These are phyloP conservation scores for Rhynchospora breviuscula DNA, from an alignment of 176 grass and related monocot species.

Conservation along the genomic window DNA sequence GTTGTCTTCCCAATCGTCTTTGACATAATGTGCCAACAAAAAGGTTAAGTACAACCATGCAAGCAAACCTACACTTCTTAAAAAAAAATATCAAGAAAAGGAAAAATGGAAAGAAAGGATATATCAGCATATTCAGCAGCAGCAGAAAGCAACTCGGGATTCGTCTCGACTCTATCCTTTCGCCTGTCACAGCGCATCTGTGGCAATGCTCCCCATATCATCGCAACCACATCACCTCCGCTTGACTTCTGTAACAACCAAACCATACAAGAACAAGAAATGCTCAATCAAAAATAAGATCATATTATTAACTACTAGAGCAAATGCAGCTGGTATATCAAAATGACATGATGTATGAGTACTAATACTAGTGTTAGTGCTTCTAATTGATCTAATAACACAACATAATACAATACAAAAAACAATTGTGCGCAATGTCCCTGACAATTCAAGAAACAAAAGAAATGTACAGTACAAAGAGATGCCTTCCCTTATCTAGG, in stretches of 20 bases:
- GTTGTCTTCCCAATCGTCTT: conserved; percentile 57
- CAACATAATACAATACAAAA: neutral
- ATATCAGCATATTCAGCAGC: conserved; percentile 85
- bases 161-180: conserved; percentile 98
- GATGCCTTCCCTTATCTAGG: neutral
- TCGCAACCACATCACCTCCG: conserved; percentile 30
- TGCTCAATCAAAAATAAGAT: neutral
- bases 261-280: neutral
- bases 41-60: conserved; percentile 34
- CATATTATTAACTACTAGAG: neutral
- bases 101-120: conserved; percentile 41
- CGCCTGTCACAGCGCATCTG: conserved; percentile 97
- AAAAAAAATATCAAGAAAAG: neutral
- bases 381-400: neutral
- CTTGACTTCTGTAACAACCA: neutral
- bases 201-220: conserved; percentile 96
- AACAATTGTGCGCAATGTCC: too few relatives aligned
- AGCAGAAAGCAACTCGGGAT: conserved; percentile 83
- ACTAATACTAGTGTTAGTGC: neutral
- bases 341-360: neutral
- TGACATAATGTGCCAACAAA: conserved; percentile 68
- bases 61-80: conserved; percentile 16
- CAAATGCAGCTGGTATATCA: conserved; percentile 3
- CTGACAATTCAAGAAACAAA: too few relatives aligned
- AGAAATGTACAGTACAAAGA: neutral